phyloP scores from a whole-genome alignment of 1,284 basidiomycete genomes.

The Ustilago curta region DNA sequence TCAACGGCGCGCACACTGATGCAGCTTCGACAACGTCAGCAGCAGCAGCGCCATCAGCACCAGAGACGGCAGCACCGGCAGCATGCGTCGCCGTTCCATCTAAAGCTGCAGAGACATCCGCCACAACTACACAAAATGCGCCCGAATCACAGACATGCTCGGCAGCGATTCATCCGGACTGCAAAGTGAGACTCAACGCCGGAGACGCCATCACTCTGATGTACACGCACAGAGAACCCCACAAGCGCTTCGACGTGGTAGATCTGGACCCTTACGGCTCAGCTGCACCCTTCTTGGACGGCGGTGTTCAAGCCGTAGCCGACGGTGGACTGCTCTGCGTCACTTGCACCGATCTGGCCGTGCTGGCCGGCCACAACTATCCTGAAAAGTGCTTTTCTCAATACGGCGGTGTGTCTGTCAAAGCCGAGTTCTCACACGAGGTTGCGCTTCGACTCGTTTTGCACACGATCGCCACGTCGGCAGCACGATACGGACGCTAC shows the following conservation, averaged over 20 bases:
- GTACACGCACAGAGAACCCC: constrained; percentile 85
- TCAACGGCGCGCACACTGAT: constrained; percentile 19
- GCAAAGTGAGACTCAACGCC: constrained; percentile 64
- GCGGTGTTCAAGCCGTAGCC: constrained; percentile 89
- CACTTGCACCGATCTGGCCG: constrained; percentile 95
- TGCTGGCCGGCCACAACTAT: constrained; percentile 92
- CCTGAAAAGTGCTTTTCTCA: constrained; percentile 77
- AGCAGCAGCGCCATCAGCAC: constrained; percentile 5
- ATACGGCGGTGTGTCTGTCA: constrained; percentile 92
- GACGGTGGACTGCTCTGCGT: constrained; percentile 89
- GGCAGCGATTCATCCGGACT: constrained; percentile 60
- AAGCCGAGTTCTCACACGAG: constrained; percentile 88
- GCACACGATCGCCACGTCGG: constrained; percentile 84
- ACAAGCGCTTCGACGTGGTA: constrained; percentile 86
- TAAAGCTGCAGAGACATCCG: constrained; percentile 6
- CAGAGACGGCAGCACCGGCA: not conserved
- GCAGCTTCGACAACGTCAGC: constrained; percentile 1
- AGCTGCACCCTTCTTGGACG: constrained; percentile 95
- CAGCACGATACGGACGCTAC: constrained; percentile 89
- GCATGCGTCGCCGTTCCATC: too few relatives aligned
- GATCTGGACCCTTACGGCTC: constrained; percentile 98
- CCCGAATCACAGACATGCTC: not conserved
- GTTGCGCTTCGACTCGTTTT: constrained; percentile 79
- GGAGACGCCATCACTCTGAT: constrained; percentile 76
- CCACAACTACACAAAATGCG: not conserved